phyloP scores from a whole-genome alignment of 306 rosid genomes.

The Hippophae rhamnoides region DNA sequence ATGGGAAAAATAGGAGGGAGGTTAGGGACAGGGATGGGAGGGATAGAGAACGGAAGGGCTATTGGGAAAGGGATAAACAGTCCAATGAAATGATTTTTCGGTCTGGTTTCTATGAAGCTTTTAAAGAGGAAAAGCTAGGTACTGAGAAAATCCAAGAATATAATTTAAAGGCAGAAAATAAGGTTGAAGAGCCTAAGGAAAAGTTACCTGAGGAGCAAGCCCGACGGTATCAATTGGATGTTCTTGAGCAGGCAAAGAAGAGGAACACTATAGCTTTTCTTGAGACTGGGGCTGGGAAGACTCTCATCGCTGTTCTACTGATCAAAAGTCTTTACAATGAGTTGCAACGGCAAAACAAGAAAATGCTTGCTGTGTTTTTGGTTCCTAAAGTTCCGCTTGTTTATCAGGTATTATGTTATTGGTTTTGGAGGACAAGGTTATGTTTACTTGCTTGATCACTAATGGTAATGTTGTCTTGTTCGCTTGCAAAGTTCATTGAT shows the following conservation, averaged over 20 bases:
- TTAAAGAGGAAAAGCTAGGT: constrained; percentile 34
- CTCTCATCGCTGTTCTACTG: constrained; percentile 90
- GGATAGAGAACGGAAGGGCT: constrained; percentile 67
- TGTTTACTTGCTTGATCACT: constrained; percentile 1
- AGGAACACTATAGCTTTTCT: constrained; percentile 90
- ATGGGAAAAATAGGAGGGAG: constrained; percentile 48
- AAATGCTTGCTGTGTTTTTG: constrained; percentile 82
- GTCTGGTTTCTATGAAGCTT: constrained; percentile 59
- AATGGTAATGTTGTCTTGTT: neutral
- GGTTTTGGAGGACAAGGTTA: constrained; percentile 1
- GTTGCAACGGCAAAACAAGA: constrained; percentile 53
- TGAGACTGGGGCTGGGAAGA: constrained; percentile 99
- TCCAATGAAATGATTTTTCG: constrained; percentile 63
- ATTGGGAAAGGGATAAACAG: constrained; percentile 90
- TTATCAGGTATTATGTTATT: constrained; percentile 55
- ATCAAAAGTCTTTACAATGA: constrained; percentile 56
- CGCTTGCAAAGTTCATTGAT: neutral
- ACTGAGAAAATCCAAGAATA: constrained; percentile 33
- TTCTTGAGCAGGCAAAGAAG: constrained; percentile 89
- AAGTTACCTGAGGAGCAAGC: constrained; percentile 71
- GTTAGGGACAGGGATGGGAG: constrained; percentile 53
- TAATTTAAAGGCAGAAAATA: constrained; percentile 39
- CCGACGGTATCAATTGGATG: constrained; percentile 94
- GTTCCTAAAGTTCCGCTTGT: constrained; percentile 98
- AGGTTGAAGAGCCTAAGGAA: constrained; percentile 44